Base-by-base conservation (phyloP, 352 stramenopile species). In the Pythium folliculosum region DNA sequence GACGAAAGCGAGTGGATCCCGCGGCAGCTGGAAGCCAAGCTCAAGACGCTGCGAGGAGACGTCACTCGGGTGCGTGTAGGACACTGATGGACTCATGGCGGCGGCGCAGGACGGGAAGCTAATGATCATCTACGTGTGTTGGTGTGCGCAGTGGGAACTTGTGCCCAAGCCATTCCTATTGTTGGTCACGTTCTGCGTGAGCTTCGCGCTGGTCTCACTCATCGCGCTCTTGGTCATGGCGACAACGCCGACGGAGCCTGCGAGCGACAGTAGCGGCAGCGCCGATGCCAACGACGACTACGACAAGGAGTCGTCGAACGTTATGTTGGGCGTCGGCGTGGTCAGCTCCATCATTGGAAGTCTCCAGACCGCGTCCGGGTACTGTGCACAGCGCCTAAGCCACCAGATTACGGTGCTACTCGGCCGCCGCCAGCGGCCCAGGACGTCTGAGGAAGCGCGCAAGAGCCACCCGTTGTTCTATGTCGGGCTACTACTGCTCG, bases 291-390 rank as follows among this genome's bases (percentile, higher is more conserved):
- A 47, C 6, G 56, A 48, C 5, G 22, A 48, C 43, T 44, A 38
- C 37, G n/a, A 58, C 23, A 21, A 25, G 37, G 38, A 37, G 7
- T 74, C 69, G n/a, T 71, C 72, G 0, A 49, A 52, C 1, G 47
- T 77, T 6, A 47, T 77, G 45, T 40, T 82, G 25, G 51, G 53
- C 25, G 44, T 82, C 7, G 75, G 75, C 5, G 48, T 82, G 37
- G 21, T 73, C 22, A 80, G 66, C 56, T 78, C 75, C 17, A 52
- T 80, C 43, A 58, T 80, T 23, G 75, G 75, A 38, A 82, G 75
- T 50, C 56, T 82, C 0, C 66, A 79, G 44, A 82, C 75, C 0
- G 75, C 75, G 17, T 64, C 66, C 1, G 75, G 75, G 0, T 82
- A 82, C 55, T 82, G 75, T 47, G 64, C 66, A 0, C 75, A 80